Base-by-base conservation (phyloP, 139 green algal species). In the Zygnema cylindricum region DNA sequence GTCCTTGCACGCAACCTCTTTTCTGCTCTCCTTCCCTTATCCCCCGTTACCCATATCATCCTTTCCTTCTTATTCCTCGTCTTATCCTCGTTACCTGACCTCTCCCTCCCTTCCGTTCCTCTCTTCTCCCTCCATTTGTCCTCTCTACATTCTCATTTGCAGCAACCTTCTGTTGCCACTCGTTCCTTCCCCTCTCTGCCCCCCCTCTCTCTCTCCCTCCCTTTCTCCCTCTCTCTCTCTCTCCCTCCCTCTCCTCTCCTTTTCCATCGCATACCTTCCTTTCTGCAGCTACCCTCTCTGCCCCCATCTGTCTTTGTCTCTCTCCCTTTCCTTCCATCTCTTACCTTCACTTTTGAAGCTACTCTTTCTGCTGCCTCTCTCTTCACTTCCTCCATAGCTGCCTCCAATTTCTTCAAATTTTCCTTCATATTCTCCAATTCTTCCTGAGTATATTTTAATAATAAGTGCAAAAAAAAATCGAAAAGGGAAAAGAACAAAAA, bases 11-110 rank as follows among this genome's bases (percentile, higher is more conserved):
- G 7, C 77, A 42, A 7, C 35, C 16, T 85, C 7, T 85, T 54
- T 77, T 54, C 69, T 57, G 82, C 77, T 85, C 3, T 73, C 42
- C 38, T 57, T 83, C 49, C 36, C 77, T 77, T 57, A 32, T 57
- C 16, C 49, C 38, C 42, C 38, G 7, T 85, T 57, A 30, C 41
- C 83, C 77, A 84, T 3, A 81, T 57, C 38, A 43, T 3, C 77
- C 41, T 54, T 11, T 25, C 38, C 16, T 83, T 57, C 16, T 57
- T 77, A 7, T 85, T 16, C 16, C 77, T 85, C 49, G 82, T 49
- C 71, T 57, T 79, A 3, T 79, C 11, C 71, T 49, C 38, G 11
- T 16, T 43, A 25, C 71, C 11, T 54, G 7, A 40, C 38, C 16
- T 83, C 77, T 77, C 77, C 16, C 41, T 85, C 49, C 16, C 77